These are phyloP conservation scores for Suillus clintonianus DNA, from an alignment of 768 basidiomycete genomes.

Conservation along the genomic window DNA sequence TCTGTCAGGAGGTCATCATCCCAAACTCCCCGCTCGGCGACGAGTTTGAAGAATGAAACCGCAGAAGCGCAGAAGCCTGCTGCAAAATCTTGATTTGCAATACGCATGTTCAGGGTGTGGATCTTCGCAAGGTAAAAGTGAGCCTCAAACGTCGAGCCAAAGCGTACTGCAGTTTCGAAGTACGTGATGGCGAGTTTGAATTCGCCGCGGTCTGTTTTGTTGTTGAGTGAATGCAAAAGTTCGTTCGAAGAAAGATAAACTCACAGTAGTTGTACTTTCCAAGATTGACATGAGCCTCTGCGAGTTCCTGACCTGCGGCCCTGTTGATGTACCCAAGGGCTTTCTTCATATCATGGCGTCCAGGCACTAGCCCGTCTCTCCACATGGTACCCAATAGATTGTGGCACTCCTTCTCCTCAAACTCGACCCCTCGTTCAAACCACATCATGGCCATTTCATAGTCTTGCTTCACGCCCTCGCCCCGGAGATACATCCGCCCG, in stretches of 20 bases:
- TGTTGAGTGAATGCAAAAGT: constrained; percentile 6
- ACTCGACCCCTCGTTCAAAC: constrained; percentile 85
- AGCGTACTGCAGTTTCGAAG: constrained; percentile 83
- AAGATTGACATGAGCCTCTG: constrained; percentile 90
- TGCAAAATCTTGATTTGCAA: constrained; percentile 42
- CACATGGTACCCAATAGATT: constrained; percentile 92
- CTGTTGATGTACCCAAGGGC: constrained; percentile 68
- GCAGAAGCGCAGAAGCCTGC: constrained; percentile 86
- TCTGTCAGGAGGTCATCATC: constrained; percentile 80
- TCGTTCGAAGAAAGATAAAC: constrained; percentile 13
- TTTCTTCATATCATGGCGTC: constrained; percentile 65
- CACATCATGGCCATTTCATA: constrained; percentile 81
- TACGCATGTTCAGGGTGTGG: constrained; percentile 58
- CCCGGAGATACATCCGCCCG: constrained; percentile 91
- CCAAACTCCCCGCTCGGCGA: constrained; percentile 89
- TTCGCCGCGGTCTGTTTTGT: constrained; percentile 65
- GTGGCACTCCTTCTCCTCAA: constrained; percentile 84
- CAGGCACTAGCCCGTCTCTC: constrained; percentile 81
- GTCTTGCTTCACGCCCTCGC: constrained; percentile 87
- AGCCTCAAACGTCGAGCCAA: constrained; percentile 92
- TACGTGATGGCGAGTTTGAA: constrained; percentile 62
- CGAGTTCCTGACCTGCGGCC: constrained; percentile 85
- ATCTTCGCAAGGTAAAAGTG: constrained; percentile 92
- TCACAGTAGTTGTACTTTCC: constrained; percentile 77
- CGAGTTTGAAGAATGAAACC: constrained; percentile 91